Evolutionary conservation across 192 early-diverging fungal species (phyloP), one percentile per base, ranked within the genome.

Genomic region (Coemansia sp.): DNA sequence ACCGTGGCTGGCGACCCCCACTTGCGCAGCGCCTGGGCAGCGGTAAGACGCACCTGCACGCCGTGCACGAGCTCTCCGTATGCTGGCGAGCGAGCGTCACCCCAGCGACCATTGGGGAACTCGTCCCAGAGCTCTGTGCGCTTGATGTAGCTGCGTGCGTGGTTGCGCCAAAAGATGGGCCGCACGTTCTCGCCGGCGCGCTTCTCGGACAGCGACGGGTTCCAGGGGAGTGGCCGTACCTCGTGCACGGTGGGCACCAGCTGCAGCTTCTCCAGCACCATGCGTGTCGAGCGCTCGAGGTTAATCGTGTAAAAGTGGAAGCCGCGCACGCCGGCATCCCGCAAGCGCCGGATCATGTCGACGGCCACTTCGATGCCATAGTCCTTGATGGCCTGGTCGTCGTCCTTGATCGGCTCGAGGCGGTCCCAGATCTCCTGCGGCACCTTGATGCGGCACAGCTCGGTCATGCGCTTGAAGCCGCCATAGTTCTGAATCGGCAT

Each of bases 111-210:
- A 71, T 98, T 98, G 37, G 93, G 95, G 61, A 93, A 98, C 60
- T 96, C 94, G 64, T 98, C 94, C 95, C 95, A 98, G 39, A 81
- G 67, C 64, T 91, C 92, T 3, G 95, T 98, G 54, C 87, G 82
- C 63, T 78, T 81, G 57, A 97, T 87, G 81, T 98, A 97, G 70
- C 85, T 89, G 57, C 86, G 83, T 29, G 88, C 84, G 33, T 93
- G 85, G 82, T 99, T 97, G 69, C 87, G 85, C 96, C 96, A 99
- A 53, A 97, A 97, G 61, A 99, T 99, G 18, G 96, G 96, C 20
- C 96, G 90, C 37, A 99, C 96, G 51, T 86, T 93, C 75, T 99
- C 96, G 61, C 89, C 88, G 24, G 89, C 84, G 39, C 92, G 86
- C 74, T 94, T 94, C 60, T 85, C 79, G 18, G 83, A 84, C 46